Evolutionary conservation across 306 rosid species (phyloP).

Genomic region (Sechiopsis laciniata): DNA sequence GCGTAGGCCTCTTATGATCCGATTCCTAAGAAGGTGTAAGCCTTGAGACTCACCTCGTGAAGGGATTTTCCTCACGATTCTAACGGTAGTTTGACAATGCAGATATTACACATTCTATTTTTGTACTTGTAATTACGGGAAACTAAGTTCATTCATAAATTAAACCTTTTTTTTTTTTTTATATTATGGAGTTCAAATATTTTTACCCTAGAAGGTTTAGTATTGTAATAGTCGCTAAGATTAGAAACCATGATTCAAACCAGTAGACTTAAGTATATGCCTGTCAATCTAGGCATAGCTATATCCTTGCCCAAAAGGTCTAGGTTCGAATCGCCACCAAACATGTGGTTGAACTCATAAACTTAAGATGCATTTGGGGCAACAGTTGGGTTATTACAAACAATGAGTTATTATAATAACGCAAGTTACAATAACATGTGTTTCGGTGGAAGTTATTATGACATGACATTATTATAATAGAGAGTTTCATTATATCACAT

Average conservation of each 20-base stretch:
- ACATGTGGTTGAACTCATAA: neutral
- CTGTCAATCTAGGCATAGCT: neutral
- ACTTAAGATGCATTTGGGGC: neutral
- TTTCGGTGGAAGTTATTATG: no score
- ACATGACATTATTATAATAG: no score
- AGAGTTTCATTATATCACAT: no score
- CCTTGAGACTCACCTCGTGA: no score
- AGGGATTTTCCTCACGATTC: neutral
- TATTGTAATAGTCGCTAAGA: neutral
- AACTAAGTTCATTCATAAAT: neutral
- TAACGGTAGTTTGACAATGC: slow-evolving; percentile 7
- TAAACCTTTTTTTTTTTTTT: neutral
- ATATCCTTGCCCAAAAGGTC: neutral
- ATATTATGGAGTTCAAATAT: neutral
- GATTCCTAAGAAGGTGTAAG: no score
- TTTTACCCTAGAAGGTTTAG: neutral
- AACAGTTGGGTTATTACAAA: no score
- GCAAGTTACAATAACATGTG: no score
- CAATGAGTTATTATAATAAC: no score
- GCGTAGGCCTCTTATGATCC: no score
- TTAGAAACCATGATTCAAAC: neutral
- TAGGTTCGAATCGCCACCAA: no score
- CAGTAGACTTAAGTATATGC: neutral
- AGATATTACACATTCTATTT: neutral
- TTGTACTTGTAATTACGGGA: neutral